Base-by-base conservation (phyloP, 805 yeast genomes). In the Barnettozyma botsteinii region DNA sequence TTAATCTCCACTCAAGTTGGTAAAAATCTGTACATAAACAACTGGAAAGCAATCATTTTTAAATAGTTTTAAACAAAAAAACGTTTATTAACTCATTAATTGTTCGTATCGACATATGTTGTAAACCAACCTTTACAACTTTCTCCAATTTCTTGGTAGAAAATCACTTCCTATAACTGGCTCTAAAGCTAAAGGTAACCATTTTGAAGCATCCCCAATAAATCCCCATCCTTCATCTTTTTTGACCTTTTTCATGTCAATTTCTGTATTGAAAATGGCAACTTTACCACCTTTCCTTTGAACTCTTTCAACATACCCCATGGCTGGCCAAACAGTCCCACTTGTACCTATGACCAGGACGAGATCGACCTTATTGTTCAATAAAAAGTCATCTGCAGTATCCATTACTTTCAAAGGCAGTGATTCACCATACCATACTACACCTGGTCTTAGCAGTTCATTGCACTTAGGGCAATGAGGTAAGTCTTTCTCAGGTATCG, bases 381-480 rank as follows among this genome's bases (percentile, higher is more conserved):
- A 53, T 6, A 86, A 69, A 50, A 84, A 87, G 32, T 73, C 76
- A 61, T 87, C 96, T 5, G 85, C 86, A 31, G 63, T 63, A 45
- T 78, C 80, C 42, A 88, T 72, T 11, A 70, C 72, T 35, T 62
- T 62, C 40, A 85, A 59, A 0, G 95, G 86, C 33, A 88, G 63
- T 13, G 87, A 72, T 60, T 88, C 97, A n/a, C 96, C 96, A 61
- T 83, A 86, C 96, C 96, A 88, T 6, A 87, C 89, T 4, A 88
- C 94, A 0, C 93, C 95, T 0, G 97, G 97, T 18, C 96, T 67
- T 42, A 88, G 61, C 11, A 83, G 56, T 5, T 67, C 70, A n/a
- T 65, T 56, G 56, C 97, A 88, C 10, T 62, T 63, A 0, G 96
- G 95, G 57, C 97, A 88, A 29, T 60, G 71, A 1, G 96, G 96